phyloP scores from a whole-genome alignment of 2,329 filamentous ascomycete species.

The Pyricularia pennisetigena region DNA sequence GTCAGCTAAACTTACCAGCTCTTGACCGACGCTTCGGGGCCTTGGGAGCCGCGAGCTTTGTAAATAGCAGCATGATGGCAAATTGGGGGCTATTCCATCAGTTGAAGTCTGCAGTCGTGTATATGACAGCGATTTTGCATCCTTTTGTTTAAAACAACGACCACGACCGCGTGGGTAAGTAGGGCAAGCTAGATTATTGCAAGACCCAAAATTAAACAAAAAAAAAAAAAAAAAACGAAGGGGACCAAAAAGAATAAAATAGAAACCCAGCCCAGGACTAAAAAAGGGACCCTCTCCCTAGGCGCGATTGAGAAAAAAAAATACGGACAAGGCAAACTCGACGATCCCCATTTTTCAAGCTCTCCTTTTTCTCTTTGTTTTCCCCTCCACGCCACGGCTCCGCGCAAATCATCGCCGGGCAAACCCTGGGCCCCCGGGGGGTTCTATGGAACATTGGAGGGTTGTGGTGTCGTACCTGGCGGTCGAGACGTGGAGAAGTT shows the following conservation, averaged over 20 bases:
- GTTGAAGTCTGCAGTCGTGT: background rate
- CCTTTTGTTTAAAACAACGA: background rate
- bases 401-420: background rate
- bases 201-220: background rate
- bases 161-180: background rate
- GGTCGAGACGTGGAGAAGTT: background rate
- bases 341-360: slow-evolving; percentile 1
- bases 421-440: background rate
- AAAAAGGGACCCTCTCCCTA: background rate
- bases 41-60: slow-evolving; percentile 41
- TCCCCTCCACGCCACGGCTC: background rate
- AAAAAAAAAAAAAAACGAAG: background rate
- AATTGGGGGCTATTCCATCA: slow-evolving; percentile 8
- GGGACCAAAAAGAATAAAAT: background rate
- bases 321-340: background rate
- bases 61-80: slow-evolving; percentile 40
- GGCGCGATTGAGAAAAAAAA: background rate
- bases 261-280: background rate
- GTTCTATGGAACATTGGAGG: background rate
- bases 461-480: background rate
- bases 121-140: background rate
- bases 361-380: background rate
- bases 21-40: slow-evolving; percentile 44
- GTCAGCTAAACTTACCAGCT: slow-evolving; percentile 32
- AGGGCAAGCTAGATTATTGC: background rate